phyloP scores from a whole-genome alignment of 192 early-diverging fungal species.

The Coemansia sp. region DNA sequence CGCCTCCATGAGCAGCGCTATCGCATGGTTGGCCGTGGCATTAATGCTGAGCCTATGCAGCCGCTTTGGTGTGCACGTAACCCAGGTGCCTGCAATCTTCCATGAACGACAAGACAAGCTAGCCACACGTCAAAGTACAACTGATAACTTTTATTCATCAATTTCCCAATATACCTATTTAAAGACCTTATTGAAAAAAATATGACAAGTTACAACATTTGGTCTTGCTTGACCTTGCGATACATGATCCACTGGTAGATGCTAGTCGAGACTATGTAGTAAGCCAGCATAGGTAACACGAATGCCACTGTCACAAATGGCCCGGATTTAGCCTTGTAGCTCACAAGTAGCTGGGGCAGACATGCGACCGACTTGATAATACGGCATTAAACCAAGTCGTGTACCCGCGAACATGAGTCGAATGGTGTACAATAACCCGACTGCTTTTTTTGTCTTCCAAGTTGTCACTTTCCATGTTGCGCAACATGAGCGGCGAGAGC shows the following conservation, averaged over 20 bases:
- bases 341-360: conserved; percentile 16
- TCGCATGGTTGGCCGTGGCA: conserved; percentile 70
- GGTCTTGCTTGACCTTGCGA: conserved; percentile 7
- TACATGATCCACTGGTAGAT: background rate
- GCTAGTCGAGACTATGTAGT: too few species aligned
- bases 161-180: background rate
- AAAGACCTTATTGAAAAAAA: background rate
- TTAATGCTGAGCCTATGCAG: conserved; percentile 71
- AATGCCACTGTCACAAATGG: background rate
- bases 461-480: too few species aligned
- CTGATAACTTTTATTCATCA: background rate
- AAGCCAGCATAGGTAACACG: background rate
- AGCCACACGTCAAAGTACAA: background rate
- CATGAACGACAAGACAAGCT: conserved; percentile 1
- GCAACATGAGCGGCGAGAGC: too few species aligned
- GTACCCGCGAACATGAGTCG: too few species aligned
- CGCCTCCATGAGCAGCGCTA: conserved; percentile 75
- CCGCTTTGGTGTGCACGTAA: conserved; percentile 74
- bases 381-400: too few species aligned
- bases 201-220: background rate
- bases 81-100: conserved; percentile 59
- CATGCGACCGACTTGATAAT: background rate
- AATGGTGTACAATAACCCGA: too few species aligned
- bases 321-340: background rate
- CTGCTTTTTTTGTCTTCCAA: too few species aligned